phyloP scores from a whole-genome alignment of 352 stramenopile species.

The Phytophthora pini region DNA sequence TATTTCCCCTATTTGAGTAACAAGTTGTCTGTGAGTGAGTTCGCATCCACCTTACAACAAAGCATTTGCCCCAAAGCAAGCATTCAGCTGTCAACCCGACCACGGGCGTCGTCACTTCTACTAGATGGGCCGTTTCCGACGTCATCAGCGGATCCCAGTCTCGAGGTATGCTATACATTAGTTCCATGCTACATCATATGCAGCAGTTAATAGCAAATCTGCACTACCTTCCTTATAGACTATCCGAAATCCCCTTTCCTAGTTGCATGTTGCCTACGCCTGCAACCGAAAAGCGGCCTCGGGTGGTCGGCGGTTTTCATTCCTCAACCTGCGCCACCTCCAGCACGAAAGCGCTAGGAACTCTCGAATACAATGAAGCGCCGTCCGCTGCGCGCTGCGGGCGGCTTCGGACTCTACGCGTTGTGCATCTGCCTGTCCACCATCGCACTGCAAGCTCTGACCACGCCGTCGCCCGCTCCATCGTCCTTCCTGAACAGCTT shows the following conservation, averaged over 20 bases:
- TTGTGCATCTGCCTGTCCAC: constrained; percentile 39
- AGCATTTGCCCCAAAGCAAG: neutral
- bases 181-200: neutral
- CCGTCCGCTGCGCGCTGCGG: constrained; percentile 17
- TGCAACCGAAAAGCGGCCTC: constrained; percentile 11
- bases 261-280: constrained; percentile 1
- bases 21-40: too few species aligned
- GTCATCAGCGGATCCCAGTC: neutral
- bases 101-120: constrained; percentile 19
- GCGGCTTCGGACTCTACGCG: constrained; percentile 32
- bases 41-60: too few species aligned
- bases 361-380: constrained; percentile 34
- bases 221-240: neutral
- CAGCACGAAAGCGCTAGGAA: neutral
- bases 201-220: neutral
- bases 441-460: constrained; percentile 33
- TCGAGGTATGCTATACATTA: neutral
- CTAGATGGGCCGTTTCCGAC: constrained; percentile 12
- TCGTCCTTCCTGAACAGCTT: constrained; percentile 26
- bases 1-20: too few species aligned
- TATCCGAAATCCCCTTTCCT: neutral
- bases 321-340: constrained; percentile 8
- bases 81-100: constrained; percentile 1
- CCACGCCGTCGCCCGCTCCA: constrained; percentile 14
- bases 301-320: constrained; percentile 12